Evolutionary conservation across 768 basidiomycete genomes (phyloP), one percentile per base, ranked within the genome.

Genomic region (Psilocybe tampanensis): DNA sequence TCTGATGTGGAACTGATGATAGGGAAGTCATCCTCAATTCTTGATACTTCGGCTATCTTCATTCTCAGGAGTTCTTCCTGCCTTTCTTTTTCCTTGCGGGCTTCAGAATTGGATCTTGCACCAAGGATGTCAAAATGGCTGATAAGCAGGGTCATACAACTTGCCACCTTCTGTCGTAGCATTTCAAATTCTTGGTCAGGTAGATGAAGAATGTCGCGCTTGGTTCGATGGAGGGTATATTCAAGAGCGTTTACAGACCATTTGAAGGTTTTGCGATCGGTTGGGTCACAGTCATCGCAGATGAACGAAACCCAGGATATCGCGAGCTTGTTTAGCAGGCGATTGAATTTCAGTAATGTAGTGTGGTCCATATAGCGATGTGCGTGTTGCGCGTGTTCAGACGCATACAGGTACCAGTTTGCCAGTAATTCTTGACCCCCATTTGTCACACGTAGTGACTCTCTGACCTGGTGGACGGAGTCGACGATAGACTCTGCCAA

Each of bases 281-380:
- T 90, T 8, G 95, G 94, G 64, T 97, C 92, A 74, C 97, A 99
- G 65, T 95, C 93, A 67, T 98, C 95, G 74, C 94, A 97, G 61
- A 98, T 96, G 78, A 99, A 98, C 43, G 94, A 89, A 32, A 98
- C 93, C 96, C 96, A 99, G 12, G 92, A 90, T 64, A 98, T 98
- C 9, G 95, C 94, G 51, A 98, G 83, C 58, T 86, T 89, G 71
- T 95, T 89, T 32, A 98, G 79, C 3, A 90, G 80, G 7, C 89
- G 84, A 67, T 91, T 90, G 73, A 97, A 96, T 62, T 89, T 88
- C 63, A 81, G 75, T 52, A 88, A 70, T 0, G 85, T 78, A 0
- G 83, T 67, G 15, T 82, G 82, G 63, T 96, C 94, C 88, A 97
- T 92, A 69, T 91, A 86, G 61, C 88, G 86, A 65, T 94, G 89